Conservation (phyloP, 768 basidiomycete genomes). For the Coprinopsis sp. region DNA sequence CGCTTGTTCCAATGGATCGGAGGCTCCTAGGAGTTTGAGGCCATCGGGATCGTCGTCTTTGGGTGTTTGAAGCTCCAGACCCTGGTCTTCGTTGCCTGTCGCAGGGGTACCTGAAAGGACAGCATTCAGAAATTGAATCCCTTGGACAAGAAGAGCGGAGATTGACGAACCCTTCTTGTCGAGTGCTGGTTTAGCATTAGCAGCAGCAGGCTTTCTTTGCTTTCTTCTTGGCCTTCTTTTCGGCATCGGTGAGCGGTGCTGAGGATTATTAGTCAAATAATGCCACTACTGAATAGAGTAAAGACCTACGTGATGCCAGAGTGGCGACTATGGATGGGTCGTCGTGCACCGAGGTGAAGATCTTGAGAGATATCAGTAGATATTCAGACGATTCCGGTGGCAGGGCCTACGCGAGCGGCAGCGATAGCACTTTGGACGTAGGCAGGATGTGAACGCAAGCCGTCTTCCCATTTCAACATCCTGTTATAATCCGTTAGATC, state of each 20-base stretch:
- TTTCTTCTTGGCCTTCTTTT: conserved; percentile 83
- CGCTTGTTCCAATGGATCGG: conserved; percentile 73
- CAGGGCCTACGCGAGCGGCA: conserved; percentile 54
- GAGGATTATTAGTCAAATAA: neutral
- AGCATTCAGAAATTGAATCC: neutral
- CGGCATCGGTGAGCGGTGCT: conserved; percentile 51
- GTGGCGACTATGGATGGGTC: conserved; percentile 56
- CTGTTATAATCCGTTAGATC: conserved; percentile 32
- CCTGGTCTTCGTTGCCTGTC: conserved; percentile 59
- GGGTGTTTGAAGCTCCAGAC: conserved; percentile 47
- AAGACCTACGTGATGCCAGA: conserved; percentile 35
- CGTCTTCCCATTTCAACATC: conserved; percentile 78
- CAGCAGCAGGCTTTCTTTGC: conserved; percentile 70
- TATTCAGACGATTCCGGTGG: neutral
- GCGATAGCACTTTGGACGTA: conserved; percentile 71
- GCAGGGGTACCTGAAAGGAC: neutral
- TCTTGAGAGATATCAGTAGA: conserved; percentile 37
- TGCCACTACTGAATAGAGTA: neutral
- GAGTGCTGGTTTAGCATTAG: conserved; percentile 56
- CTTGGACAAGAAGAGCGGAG: conserved; percentile 6
- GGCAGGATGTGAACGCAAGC: conserved; percentile 66
- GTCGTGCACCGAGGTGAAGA: conserved; percentile 70
- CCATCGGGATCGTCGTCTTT: conserved; percentile 89
- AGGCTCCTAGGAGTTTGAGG: conserved; percentile 53
- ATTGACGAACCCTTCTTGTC: conserved; percentile 64